phyloP scores from a whole-genome alignment of 2,329 filamentous ascomycete species.

The Claviceps pusilla region DNA sequence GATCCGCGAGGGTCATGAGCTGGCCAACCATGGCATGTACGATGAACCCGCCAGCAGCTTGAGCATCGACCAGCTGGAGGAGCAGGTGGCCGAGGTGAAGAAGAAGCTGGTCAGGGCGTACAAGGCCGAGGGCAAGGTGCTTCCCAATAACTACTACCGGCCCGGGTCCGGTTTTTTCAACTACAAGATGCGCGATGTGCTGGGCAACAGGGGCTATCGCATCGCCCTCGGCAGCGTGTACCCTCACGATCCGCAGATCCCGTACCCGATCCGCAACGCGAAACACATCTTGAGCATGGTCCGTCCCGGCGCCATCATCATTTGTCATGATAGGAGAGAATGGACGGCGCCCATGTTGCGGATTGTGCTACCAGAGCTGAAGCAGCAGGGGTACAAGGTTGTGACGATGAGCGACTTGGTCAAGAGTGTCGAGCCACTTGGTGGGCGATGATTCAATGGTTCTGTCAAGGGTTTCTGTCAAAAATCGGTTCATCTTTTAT shows the following conservation, averaged over 20 bases:
- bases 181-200: slow-evolving; percentile 46
- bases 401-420: slow-evolving; percentile 58
- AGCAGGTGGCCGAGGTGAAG: slow-evolving; percentile 53
- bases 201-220: slow-evolving; percentile 48
- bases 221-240: slow-evolving; percentile 75
- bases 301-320: slow-evolving; percentile 60
- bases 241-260: slow-evolving; percentile 81
- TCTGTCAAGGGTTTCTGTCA: too few species aligned
- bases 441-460: slow-evolving; percentile 8
- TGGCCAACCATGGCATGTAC: slow-evolving; percentile 81
- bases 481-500: not conserved
- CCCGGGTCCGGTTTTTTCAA: slow-evolving; percentile 79
- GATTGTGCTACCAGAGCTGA: slow-evolving; percentile 57
- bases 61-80: slow-evolving; percentile 39
- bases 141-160: slow-evolving; percentile 55
- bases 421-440: slow-evolving; percentile 18
- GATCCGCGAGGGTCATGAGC: slow-evolving; percentile 49
- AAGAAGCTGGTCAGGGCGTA: slow-evolving; percentile 43
- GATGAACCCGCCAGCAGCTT: slow-evolving; percentile 62
- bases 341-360: slow-evolving; percentile 73
- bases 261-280: slow-evolving; percentile 53
- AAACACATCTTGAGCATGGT: slow-evolving; percentile 69
- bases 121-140: slow-evolving; percentile 23
- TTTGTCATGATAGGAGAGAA: slow-evolving; percentile 71
- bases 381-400: slow-evolving; percentile 51